phyloP scores from a whole-genome alignment of 2,329 filamentous ascomycete species.

The Zalaria sp. region DNA sequence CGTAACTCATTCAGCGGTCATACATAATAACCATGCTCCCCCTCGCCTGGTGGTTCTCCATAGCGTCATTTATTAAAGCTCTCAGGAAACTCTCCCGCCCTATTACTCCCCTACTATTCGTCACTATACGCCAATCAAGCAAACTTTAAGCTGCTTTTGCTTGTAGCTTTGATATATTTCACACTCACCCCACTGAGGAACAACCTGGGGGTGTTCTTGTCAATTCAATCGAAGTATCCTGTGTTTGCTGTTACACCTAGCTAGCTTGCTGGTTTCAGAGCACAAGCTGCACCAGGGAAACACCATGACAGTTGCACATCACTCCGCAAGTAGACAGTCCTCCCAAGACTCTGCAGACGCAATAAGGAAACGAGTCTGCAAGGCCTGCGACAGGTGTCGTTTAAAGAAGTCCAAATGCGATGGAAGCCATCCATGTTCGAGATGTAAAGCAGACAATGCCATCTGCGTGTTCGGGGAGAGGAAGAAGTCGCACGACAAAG shows the following conservation, averaged over 20 bases:
- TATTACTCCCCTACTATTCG: no score
- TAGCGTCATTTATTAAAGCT: no score
- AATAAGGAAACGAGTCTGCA: slow-evolving; percentile 48
- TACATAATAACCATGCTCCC: no score
- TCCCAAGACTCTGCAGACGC: slow-evolving; percentile 16
- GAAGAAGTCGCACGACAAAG: slow-evolving; percentile 53
- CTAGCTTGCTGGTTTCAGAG: not conserved
- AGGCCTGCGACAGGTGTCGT: slow-evolving; percentile 52
- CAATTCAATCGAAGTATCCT: not conserved
- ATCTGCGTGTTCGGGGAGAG: slow-evolving; percentile 52
- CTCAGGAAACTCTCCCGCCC: no score
- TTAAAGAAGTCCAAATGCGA: slow-evolving; percentile 58
- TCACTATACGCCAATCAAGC: no score
- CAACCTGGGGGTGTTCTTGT: not conserved
- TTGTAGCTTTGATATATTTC: no score
- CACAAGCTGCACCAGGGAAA: not conserved
- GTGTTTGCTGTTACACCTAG: not conserved
- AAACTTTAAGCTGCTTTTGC: no score
- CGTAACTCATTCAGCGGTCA: no score
- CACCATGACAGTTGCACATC: not conserved
- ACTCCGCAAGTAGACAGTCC: not conserved
- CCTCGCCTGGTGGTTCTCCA: no score
- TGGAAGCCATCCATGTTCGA: slow-evolving; percentile 44
- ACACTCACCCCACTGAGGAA: not conserved
- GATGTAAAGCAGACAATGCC: slow-evolving; percentile 49